These are phyloP conservation scores for Malbranchea zuffiana DNA, from an alignment of 2,329 filamentous ascomycete genomes.

Conservation along the genomic window DNA sequence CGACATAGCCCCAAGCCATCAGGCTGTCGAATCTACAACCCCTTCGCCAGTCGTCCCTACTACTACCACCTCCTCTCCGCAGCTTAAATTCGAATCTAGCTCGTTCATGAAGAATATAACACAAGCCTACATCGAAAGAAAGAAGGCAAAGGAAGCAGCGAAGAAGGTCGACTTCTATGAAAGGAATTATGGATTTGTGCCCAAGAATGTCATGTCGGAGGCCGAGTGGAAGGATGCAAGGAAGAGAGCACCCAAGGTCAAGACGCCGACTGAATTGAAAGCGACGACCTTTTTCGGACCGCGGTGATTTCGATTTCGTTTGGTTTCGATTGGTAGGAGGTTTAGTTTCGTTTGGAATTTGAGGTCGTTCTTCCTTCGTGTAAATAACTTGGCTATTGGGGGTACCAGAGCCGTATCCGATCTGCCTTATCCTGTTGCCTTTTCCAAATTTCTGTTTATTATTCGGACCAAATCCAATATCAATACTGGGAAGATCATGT, in stretches of 20 bases:
- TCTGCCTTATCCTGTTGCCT: too few species aligned
- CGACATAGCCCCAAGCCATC: too few species aligned
- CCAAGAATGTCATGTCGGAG: constrained; percentile 5
- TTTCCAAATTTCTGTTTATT: too few species aligned
- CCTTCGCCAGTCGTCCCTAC: too few species aligned
- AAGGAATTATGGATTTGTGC: constrained; percentile 5
- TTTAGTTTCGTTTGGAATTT: not conserved
- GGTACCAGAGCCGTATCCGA: too few species aligned
- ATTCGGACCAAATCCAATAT: too few species aligned
- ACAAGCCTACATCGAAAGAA: not conserved
- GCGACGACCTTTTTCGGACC: not conserved
- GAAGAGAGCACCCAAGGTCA: constrained; percentile 1
- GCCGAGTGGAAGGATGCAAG: constrained; percentile 2
- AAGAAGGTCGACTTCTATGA: constrained; percentile 3
- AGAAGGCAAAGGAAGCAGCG: not conserved
- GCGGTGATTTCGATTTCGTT: too few species aligned
- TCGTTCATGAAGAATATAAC: not conserved
- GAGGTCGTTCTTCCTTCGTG: not conserved
- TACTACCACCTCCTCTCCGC: not conserved
- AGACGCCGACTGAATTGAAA: not conserved
- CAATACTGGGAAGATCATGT: too few species aligned
- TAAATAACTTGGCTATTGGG: too few species aligned
- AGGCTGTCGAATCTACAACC: too few species aligned
- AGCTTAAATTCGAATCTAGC: not conserved
- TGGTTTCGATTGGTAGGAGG: too few species aligned